Conservation (phyloP, 2,329 filamentous ascomycete species). For the Trichoderma cornu-damae region DNA sequence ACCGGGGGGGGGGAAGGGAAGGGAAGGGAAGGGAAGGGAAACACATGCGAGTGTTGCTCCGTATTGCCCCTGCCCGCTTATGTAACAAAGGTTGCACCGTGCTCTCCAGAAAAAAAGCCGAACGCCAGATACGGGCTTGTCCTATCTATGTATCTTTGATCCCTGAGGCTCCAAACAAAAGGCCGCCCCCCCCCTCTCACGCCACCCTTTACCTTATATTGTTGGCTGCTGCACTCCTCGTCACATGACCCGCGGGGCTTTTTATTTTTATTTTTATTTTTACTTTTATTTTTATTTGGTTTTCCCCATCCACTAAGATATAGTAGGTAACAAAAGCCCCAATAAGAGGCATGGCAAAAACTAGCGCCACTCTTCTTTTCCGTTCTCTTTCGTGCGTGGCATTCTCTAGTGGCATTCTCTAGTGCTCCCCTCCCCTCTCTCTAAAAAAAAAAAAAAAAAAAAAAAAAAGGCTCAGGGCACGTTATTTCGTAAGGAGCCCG, state of each 20-base stretch:
- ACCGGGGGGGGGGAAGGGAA: background rate
- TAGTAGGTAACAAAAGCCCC: background rate
- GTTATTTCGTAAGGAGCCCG: too few relatives aligned
- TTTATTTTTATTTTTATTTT: too few relatives aligned
- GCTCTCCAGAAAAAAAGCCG: conserved; percentile 17
- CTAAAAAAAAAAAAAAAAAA: too few relatives aligned
- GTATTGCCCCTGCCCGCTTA: conserved; percentile 11
- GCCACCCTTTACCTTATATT: conserved; percentile 3
- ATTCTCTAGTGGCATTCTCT: background rate
- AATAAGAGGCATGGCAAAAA: too few relatives aligned
- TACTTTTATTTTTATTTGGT: conserved; percentile 1
- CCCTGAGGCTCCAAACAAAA: conserved; percentile 10
- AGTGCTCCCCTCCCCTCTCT: background rate
- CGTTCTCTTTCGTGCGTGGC: conserved; percentile 1
- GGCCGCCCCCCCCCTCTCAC: background rate
- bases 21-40: too few relatives aligned
- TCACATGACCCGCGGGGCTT: conserved; percentile 15
- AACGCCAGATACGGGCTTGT: conserved; percentile 17
- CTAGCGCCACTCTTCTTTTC: background rate
- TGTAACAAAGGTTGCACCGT: conserved; percentile 15
- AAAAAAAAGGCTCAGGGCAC: too few relatives aligned
- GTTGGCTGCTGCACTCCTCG: background rate
- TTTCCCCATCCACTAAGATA: background rate
- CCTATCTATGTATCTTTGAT: conserved; percentile 15
- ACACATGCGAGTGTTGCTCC: background rate